Conservation (phyloP, 2,329 filamentous ascomycete species). For the Aspergillus fructus region DNA sequence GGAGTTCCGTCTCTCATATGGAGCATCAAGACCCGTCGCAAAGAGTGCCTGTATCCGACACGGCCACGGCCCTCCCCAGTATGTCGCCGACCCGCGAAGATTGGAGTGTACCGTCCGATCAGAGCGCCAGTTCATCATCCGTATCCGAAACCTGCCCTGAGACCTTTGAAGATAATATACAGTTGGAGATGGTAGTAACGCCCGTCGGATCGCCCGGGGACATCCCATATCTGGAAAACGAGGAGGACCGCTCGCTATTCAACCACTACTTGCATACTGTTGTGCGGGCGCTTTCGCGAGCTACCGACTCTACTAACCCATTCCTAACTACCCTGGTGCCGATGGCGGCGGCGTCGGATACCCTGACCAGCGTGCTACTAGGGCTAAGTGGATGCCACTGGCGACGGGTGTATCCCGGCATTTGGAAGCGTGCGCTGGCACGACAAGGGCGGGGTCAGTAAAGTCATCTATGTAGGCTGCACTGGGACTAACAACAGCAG, state of each 20-base stretch:
- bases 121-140: too few relatives aligned
- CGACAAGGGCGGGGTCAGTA: conserved; percentile 25
- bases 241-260: conserved; percentile 29
- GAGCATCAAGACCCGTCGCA: too few relatives aligned
- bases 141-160: too few relatives aligned
- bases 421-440: conserved; percentile 26
- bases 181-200: too few relatives aligned
- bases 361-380: conserved; percentile 27
- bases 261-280: conserved; percentile 32
- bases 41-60: too few relatives aligned
- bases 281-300: conserved; percentile 23
- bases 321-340: conserved; percentile 27
- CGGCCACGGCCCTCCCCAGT: too few relatives aligned
- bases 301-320: conserved; percentile 21
- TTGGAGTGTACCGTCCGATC: too few relatives aligned
- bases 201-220: too few relatives aligned
- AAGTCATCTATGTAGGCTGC: too few relatives aligned
- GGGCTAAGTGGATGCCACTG: conserved; percentile 30
- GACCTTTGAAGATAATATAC: too few relatives aligned
- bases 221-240: conserved; percentile 18
- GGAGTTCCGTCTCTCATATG: too few relatives aligned
- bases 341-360: conserved; percentile 26
- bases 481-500: conserved; percentile 6
- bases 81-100: too few relatives aligned
- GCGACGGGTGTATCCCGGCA: conserved; percentile 27